These are phyloP conservation scores for Neoboletus brunneissimus DNA, from an alignment of 768 basidiomycete genomes.

Conservation along the genomic window DNA sequence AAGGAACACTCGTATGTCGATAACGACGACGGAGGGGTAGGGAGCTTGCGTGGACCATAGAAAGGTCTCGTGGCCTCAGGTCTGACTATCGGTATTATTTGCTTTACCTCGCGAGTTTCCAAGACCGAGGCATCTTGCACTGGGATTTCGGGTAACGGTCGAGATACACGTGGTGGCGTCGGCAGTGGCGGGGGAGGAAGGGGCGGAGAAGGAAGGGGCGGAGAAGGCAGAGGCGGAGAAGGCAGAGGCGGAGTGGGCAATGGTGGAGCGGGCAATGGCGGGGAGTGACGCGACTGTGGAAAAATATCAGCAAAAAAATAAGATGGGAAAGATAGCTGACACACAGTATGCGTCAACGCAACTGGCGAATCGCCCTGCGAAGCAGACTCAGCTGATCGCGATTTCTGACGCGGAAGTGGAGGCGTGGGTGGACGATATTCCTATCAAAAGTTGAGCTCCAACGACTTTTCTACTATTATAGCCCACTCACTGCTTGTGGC, in stretches of 20 bases:
- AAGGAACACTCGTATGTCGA: constrained; percentile 25
- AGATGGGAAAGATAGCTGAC: constrained; percentile 8
- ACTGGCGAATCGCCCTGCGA: constrained; percentile 35
- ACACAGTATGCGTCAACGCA: constrained; percentile 26
- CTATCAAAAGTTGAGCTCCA: constrained; percentile 27
- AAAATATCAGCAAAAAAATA: neutral
- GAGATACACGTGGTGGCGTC: constrained; percentile 28
- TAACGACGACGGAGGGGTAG: constrained; percentile 30
- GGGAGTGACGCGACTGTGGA: constrained; percentile 26
- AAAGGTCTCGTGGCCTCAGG: constrained; percentile 21
- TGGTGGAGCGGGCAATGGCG: constrained; percentile 21
- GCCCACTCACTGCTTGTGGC: constrained; percentile 25
- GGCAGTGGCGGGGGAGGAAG: constrained; percentile 27
- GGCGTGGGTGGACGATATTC: constrained; percentile 60
- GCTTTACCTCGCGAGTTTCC: constrained; percentile 21
- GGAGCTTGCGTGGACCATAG: constrained; percentile 29
- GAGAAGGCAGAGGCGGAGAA: constrained; percentile 21
- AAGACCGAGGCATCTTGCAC: constrained; percentile 13
- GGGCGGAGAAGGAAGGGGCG: constrained; percentile 22
- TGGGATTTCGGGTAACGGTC: constrained; percentile 31
- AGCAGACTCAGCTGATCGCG: constrained; percentile 25
- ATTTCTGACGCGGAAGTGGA: constrained; percentile 43
- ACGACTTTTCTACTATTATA: neutral
- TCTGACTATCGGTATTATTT: constrained; percentile 6
- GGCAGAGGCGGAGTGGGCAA: constrained; percentile 11